These are phyloP conservation scores for Rehmannia glutinosa DNA, from an alignment of 257 asterid species.

Conservation along the genomic window DNA sequence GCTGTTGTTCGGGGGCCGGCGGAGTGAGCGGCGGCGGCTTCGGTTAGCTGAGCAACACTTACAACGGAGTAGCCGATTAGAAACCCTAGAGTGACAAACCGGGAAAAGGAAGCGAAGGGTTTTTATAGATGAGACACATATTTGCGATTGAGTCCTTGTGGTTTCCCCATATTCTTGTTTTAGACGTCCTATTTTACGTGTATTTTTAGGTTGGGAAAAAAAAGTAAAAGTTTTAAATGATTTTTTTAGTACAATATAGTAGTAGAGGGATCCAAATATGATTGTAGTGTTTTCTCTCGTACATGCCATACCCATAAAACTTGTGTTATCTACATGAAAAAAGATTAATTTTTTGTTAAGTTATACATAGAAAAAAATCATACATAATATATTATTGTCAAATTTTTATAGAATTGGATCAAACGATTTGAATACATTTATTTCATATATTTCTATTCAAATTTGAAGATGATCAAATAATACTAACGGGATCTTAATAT, in stretches of 20 bases:
- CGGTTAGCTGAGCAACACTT: constrained; percentile 1
- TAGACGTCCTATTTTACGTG: neutral
- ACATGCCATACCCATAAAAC: too few species aligned
- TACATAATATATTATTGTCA: too few species aligned
- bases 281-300: too few species aligned
- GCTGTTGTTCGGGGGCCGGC: constrained; percentile 20
- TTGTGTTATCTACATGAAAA: too few species aligned
- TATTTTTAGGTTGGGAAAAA: neutral
- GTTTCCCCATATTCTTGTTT: neutral
- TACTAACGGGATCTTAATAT: too few species aligned
- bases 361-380: too few species aligned
- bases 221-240: too few species aligned
- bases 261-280: too few species aligned
- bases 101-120: neutral
- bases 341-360: too few species aligned
- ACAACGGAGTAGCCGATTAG: neutral
- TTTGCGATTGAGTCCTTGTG: constrained; percentile 31
- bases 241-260: too few species aligned
- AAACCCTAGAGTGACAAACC: constrained; percentile 30
- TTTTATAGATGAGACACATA: neutral
- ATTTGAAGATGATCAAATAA: neutral
- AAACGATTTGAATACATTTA: neutral
- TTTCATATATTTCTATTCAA: neutral
- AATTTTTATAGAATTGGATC: too few species aligned
- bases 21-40: constrained; percentile 23